Percentiles rank a stretch among this genome's conserved stretches.
phyloP scores from a whole-genome alignment of 208 protist genomes.

The Trypanosoma theileri region DNA sequence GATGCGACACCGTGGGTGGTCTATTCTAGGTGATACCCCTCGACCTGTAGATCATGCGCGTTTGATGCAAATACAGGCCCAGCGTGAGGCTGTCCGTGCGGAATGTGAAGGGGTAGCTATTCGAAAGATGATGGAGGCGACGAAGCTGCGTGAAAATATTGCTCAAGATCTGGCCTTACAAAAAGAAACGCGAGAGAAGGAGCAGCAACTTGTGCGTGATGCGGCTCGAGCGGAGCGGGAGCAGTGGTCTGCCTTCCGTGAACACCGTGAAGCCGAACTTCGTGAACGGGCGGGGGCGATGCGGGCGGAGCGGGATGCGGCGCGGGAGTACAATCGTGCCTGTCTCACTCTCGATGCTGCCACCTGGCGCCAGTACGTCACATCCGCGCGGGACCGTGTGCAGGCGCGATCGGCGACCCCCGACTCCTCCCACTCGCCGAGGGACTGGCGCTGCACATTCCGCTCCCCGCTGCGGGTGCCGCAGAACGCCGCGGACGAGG shows the following conservation, averaged over 20 bases:
- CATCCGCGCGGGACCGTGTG: background rate
- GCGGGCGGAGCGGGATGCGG: background rate
- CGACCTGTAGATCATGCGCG: background rate
- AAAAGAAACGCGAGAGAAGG: slow-evolving; percentile 24
- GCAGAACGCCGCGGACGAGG: slow-evolving; percentile 8
- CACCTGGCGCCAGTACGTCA: too few relatives aligned
- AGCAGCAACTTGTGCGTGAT: background rate
- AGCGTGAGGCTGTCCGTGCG: slow-evolving; percentile 30
- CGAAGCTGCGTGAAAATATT: slow-evolving; percentile 30
- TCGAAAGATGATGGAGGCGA: slow-evolving; percentile 33
- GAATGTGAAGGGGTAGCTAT: slow-evolving; percentile 18
- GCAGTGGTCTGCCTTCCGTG: background rate
- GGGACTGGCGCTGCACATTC: slow-evolving; percentile 8
- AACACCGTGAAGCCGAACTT: background rate
- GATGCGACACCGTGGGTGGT: slow-evolving; percentile 16
- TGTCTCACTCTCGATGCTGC: too few relatives aligned
- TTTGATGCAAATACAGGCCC: background rate
- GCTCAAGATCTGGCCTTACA: slow-evolving; percentile 27
- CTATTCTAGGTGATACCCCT: slow-evolving; percentile 1
- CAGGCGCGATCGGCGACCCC: background rate
- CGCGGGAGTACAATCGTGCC: slow-evolving; percentile 1
- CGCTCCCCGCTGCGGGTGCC: background rate
- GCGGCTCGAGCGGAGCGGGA: background rate
- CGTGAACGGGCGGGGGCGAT: background rate
- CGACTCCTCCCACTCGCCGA: background rate